Conservation (phyloP, 2,329 filamentous ascomycete genomes). For the Fonsecaea nubica region DNA sequence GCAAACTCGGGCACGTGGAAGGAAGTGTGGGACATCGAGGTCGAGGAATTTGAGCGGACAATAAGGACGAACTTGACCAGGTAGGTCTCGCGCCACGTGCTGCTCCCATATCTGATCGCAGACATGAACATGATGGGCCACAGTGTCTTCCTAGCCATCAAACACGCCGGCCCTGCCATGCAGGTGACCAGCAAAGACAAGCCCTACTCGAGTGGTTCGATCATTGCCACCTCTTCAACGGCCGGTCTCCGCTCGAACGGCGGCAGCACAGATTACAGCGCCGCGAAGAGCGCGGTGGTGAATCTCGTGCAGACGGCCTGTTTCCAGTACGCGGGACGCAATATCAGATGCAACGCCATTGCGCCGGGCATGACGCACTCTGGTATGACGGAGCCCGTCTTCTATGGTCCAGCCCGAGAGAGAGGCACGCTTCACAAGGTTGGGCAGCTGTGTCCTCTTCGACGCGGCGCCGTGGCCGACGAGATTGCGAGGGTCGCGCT, state of each 20-base stretch:
- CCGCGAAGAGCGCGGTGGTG: constrained; percentile 86
- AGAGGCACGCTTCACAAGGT: constrained; percentile 82
- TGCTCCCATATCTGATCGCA: not conserved
- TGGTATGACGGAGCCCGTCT: constrained; percentile 57
- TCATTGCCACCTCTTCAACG: constrained; percentile 86
- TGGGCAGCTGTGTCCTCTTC: constrained; percentile 86
- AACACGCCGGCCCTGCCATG: constrained; percentile 87
- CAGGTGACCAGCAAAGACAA: constrained; percentile 72
- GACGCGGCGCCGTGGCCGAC: constrained; percentile 78
- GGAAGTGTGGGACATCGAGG: constrained; percentile 69
- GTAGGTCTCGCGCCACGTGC: constrained; percentile 3
- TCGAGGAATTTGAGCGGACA: constrained; percentile 77
- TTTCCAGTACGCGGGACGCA: constrained; percentile 82
- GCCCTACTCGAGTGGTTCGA: constrained; percentile 73
- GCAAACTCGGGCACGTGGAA: constrained; percentile 71
- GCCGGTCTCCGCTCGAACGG: constrained; percentile 90
- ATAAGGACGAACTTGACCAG: constrained; percentile 69
- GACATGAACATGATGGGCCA: constrained; percentile 53
- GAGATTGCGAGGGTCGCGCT: constrained; percentile 82
- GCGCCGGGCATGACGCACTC: constrained; percentile 94
- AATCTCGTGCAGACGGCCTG: constrained; percentile 83
- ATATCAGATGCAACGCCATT: constrained; percentile 84
- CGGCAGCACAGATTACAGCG: constrained; percentile 85
- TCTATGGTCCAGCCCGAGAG: constrained; percentile 55
- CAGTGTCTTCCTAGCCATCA: constrained; percentile 85